These are phyloP conservation scores for Taxillus chinensis DNA, from an alignment of 164 flowering plant species.

Conservation along the genomic window DNA sequence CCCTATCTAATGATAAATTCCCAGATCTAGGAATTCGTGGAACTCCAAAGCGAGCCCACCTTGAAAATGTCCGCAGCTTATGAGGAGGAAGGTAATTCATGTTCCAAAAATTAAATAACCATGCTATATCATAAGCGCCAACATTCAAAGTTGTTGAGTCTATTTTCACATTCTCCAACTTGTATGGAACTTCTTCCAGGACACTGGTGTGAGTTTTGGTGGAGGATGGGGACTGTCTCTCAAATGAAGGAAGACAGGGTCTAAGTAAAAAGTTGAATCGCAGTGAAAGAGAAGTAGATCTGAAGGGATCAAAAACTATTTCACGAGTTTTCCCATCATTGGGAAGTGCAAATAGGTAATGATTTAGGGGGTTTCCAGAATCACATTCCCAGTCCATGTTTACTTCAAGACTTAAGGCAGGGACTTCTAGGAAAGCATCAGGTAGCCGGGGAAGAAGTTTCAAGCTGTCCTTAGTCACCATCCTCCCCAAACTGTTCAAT, in stretches of 20 bases:
- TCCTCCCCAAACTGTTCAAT: conserved; percentile 78
- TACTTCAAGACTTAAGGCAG: conserved; percentile 73
- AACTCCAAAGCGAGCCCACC: conserved; percentile 95
- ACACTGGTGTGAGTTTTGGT: conserved; percentile 13
- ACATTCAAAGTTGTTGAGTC: conserved; percentile 50
- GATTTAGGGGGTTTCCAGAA: conserved; percentile 83
- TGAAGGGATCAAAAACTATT: conserved; percentile 80
- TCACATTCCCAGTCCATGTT: conserved; percentile 96
- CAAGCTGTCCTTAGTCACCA: conserved; percentile 42
- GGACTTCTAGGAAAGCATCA: conserved; percentile 63
- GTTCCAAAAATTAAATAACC: conserved; percentile 80
- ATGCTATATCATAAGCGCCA: conserved; percentile 97
- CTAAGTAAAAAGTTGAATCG: conserved; percentile 74
- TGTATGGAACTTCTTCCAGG: conserved; percentile 25
- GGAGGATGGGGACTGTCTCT: conserved; percentile 28
- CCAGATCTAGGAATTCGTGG: conserved; percentile 88
- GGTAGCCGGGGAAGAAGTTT: conserved; percentile 43
- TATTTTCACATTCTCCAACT: conserved; percentile 19
- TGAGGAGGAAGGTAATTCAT: conserved; percentile 81
- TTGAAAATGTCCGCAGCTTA: conserved; percentile 79
- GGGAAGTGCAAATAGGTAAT: conserved; percentile 83
- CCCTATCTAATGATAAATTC: conserved; percentile 84
- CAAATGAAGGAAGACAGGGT: conserved; percentile 36
- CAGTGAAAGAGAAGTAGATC: conserved; percentile 92
- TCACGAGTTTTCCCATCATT: conserved; percentile 67